Conservation (phyloP, 2,329 filamentous ascomycete genomes). For the Ophiostoma sp. region DNA sequence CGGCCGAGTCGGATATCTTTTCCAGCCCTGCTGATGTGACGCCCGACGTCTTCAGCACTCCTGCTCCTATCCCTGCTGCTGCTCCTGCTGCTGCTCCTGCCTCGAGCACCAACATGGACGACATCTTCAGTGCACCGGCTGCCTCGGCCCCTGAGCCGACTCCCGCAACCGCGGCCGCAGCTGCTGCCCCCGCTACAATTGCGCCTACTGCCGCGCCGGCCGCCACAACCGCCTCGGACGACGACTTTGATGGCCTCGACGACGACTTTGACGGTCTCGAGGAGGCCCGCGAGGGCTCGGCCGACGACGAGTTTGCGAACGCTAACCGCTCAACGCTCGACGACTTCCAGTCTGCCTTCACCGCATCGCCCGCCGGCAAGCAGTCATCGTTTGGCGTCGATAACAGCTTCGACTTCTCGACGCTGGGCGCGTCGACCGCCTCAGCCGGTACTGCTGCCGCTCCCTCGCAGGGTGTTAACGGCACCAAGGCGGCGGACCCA, state of each 20-base stretch:
- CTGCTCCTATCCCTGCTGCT: not conserved
- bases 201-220: not conserved
- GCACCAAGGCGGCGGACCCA: conserved; percentile 49
- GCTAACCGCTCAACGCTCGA: conserved; percentile 69
- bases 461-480: conserved; percentile 40
- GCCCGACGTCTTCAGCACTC: not conserved
- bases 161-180: not conserved
- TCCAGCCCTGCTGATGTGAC: not conserved
- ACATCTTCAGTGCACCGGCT: conserved; percentile 27
- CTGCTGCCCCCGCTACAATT: not conserved
- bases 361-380: conserved; percentile 63
- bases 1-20: not conserved
- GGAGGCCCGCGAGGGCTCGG: conserved; percentile 78
- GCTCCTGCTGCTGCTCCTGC: not conserved
- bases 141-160: not conserved
- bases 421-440: conserved; percentile 39
- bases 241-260: conserved; percentile 72
- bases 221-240: conserved; percentile 35
- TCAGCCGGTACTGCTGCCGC: conserved; percentile 32
- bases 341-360: conserved; percentile 81
- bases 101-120: conserved; percentile 10
- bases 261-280: conserved; percentile 80
- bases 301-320: conserved; percentile 77
- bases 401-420: conserved; percentile 61
- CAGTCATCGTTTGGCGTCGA: conserved; percentile 51